Percentiles rank a stretch among this genome's conserved stretches.
phyloP scores from a whole-genome alignment of 2,329 filamentous ascomycete species.

The Penicillium sp. region DNA sequence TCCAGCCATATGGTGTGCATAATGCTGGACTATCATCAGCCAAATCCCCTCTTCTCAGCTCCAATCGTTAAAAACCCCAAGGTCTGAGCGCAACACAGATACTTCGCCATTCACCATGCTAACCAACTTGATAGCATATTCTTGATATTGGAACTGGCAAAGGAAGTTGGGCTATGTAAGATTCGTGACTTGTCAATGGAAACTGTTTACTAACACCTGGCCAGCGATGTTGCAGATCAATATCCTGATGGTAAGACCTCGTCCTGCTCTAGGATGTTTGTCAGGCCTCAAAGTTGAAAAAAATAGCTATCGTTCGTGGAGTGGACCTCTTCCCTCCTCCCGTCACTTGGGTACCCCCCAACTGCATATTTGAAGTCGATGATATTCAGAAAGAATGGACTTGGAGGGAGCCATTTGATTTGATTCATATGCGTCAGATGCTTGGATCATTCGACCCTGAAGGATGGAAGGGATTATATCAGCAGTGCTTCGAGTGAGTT shows the following conservation, averaged over 20 bases:
- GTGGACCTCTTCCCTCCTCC: slow-evolving; percentile 7
- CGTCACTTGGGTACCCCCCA: slow-evolving; percentile 2
- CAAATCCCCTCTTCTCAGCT: slow-evolving; percentile 11
- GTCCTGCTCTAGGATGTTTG: neutral
- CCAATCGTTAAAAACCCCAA: slow-evolving; percentile 13
- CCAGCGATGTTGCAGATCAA: slow-evolving; percentile 16
- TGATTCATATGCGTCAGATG: slow-evolving; percentile 3
- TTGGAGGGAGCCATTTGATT: slow-evolving; percentile 4
- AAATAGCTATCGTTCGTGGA: slow-evolving; percentile 3
- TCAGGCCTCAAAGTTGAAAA: neutral
- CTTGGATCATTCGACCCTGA: slow-evolving; percentile 1
- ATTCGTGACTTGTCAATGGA: neutral
- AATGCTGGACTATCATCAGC: slow-evolving; percentile 15
- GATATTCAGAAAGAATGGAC: slow-evolving; percentile 4
- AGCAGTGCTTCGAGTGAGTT: slow-evolving; percentile 8
- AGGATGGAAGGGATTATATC: slow-evolving; percentile 1
- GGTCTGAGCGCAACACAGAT: slow-evolving; percentile 1
- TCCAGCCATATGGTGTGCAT: slow-evolving; percentile 18
- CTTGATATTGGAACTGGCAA: slow-evolving; percentile 18
- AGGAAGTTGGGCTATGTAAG: slow-evolving; percentile 19
- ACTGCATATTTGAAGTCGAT: slow-evolving; percentile 4
- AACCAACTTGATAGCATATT: slow-evolving; percentile 9
- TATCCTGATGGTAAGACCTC: slow-evolving; percentile 13
- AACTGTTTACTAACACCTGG: neutral
- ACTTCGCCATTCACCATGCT: neutral